phyloP scores from a whole-genome alignment of 1,284 basidiomycete genomes.

The Cryptococcus depauperatus region DNA sequence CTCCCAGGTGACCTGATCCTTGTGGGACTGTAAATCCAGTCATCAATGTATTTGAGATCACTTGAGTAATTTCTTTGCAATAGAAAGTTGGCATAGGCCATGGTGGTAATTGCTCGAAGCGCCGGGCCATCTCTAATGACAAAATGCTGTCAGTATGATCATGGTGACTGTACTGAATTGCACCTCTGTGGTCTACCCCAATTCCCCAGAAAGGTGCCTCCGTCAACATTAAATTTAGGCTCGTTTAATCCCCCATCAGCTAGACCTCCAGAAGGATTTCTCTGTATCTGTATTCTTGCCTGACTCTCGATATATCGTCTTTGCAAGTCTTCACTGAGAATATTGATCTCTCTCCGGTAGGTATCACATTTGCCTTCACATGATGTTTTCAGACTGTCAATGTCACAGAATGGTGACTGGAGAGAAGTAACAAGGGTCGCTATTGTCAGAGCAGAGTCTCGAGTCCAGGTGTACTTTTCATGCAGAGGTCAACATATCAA shows the following conservation, averaged over 20 bases:
- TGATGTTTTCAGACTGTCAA: background rate
- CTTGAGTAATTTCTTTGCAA: conserved; percentile 36
- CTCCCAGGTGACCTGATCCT: conserved; percentile 19
- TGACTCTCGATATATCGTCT: conserved; percentile 39
- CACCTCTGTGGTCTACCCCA: conserved; percentile 49
- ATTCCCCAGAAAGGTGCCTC: conserved; percentile 38
- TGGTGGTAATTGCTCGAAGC: conserved; percentile 45
- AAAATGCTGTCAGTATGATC: background rate
- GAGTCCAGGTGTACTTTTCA: conserved; percentile 47
- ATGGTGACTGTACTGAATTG: background rate
- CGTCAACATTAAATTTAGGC: conserved; percentile 49
- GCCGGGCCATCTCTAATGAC: conserved; percentile 47
- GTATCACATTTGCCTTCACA: background rate
- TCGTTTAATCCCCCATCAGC: conserved; percentile 49
- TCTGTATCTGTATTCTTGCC: conserved; percentile 39
- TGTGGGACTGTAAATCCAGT: conserved; percentile 38
- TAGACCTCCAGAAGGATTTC: conserved; percentile 46
- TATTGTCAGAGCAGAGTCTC: conserved; percentile 45
- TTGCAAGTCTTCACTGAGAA: conserved; percentile 31
- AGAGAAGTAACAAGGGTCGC: conserved; percentile 21
- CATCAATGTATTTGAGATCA: conserved; percentile 39
- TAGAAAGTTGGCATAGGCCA: conserved; percentile 45
- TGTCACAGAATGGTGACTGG: conserved; percentile 20
- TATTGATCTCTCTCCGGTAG: background rate
- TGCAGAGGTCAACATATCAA: too few species aligned